Base-by-base conservation (phyloP, 2,329 filamentous ascomycete genomes). In the Arthrocladium fulminans region DNA sequence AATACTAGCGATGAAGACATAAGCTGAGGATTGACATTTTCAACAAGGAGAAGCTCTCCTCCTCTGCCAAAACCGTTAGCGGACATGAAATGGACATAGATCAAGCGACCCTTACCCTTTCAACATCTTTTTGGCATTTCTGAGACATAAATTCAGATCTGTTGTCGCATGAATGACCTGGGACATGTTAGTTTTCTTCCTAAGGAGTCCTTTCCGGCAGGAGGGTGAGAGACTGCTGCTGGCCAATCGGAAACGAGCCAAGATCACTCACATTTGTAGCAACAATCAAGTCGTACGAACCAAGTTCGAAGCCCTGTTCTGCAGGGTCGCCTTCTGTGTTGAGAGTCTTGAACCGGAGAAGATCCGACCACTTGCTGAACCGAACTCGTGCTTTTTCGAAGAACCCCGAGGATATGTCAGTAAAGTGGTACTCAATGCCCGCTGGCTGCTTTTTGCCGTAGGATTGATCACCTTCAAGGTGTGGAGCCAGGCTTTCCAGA, bases 101-200 rank as follows among this genome's bases (percentile, higher is more conserved):
- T n/a, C n/a, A n/a, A n/a, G n/a, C n/a, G n/a, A n/a, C n/a, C n/a
- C n/a, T n/a, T n/a, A n/a, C 23, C 2, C 12, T 15, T 58, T 60
- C 35, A 65, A 48, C 15, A 65, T 47, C 2, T 51, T 52, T 0
- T 57, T 54, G 9, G 60, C 57, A 32, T 65, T 60, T 1, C 44
- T 40, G 46, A 65, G 51, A 1, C 63, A 62, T 3, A 55, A 37
- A 2, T 54, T 44, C 6, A 65, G 59, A 13, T 50, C 40, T 2
- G 53, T 44, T 0, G 62, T 63, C 2, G 60, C 61, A 51, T 65
- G 62, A 2, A 65, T 45, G n/a, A n/a, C n/a, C n/a, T n/a, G n/a
- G n/a, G n/a, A n/a, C n/a, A n/a, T n/a, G n/a, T n/a, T n/a, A n/a
- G n/a, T n/a, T n/a, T n/a, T n/a, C n/a, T n/a, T n/a, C n/a, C n/a